Base-by-base conservation (phyloP, 495 filamentous ascomycete species). In the Lophiotrema nucula region DNA sequence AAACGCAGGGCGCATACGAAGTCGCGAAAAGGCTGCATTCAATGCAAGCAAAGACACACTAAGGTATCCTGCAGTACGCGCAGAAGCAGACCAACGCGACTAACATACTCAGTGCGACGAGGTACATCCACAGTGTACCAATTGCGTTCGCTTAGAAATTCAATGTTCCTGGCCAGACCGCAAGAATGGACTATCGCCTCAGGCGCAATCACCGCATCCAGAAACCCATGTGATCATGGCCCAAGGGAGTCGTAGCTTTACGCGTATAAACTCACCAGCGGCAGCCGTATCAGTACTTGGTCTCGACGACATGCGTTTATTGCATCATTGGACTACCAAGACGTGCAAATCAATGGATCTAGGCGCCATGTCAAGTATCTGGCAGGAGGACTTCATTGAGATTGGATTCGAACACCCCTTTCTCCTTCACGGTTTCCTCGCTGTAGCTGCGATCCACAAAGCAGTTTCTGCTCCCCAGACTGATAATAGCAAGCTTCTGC, bases 341-440 rank as follows among this genome's bases (percentile, higher is more conserved):
- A 28, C 35, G 10, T 13, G n/a, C n/a, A 26, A 27, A 18, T 27
- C 39, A 4, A n/a, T n/a, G n/a, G n/a, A n/a, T n/a, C 3, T 56
- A 10, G 15, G 19, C 23, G 10, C 39, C 2, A 11, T n/a, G 18
- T 6, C 4, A 2, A n/a, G 3, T 22, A 15, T 16, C 2, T 48
- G 33, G 42, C 8, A 41, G 23, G 23, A 21, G 4, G 23, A 50
- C 3, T 18, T 48, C 16, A 28, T 42, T 5, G 51, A 62, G 18
- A 3, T 62, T 21, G 53, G 18, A 12, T 51, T 62, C 49, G 43
- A 49, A 8, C 52, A 62, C 24, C 51, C 50, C 2, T 62, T 62
- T 47, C 26, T 62, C 2, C 58, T 62, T 4, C 58, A 43, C 19
- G 51, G 58, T 1, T 12, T 62, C 6, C 53, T 62, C 3, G 58